Percentiles rank a stretch among this genome's conserved stretches.
These are phyloP conservation scores for Alternaria sp. DNA, from an alignment of 2,329 filamentous ascomycete genomes.

Conservation along the genomic window DNA sequence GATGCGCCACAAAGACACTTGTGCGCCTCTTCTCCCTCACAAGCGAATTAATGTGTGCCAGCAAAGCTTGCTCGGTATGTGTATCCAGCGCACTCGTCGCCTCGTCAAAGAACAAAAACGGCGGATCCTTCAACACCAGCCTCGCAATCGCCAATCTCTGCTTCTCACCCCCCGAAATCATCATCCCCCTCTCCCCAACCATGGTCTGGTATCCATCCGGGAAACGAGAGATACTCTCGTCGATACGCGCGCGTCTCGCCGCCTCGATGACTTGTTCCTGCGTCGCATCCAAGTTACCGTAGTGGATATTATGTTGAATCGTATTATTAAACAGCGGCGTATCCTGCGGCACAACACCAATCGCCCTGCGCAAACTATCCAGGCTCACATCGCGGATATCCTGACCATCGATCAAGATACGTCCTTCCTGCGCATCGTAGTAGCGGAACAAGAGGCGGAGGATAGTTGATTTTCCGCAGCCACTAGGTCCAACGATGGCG, in stretches of 20 bases:
- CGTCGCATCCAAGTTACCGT: slow-evolving; percentile 81
- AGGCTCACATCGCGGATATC: slow-evolving; percentile 85
- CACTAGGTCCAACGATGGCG: slow-evolving; percentile 91
- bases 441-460: slow-evolving; percentile 90
- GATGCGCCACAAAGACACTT: slow-evolving; percentile 93
- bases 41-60: slow-evolving; percentile 92
- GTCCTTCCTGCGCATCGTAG: slow-evolving; percentile 86
- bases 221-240: slow-evolving; percentile 75
- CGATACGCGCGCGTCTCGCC: slow-evolving; percentile 82
- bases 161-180: slow-evolving; percentile 96
- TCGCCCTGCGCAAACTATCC: slow-evolving; percentile 82
- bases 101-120: slow-evolving; percentile 92
- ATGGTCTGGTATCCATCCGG: slow-evolving; percentile 90
- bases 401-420: slow-evolving; percentile 91
- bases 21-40: slow-evolving; percentile 87
- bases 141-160: slow-evolving; percentile 86
- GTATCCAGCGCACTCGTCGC: slow-evolving; percentile 92
- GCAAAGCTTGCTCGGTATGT: slow-evolving; percentile 88
- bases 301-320: slow-evolving; percentile 93
- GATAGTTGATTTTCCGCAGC: slow-evolving; percentile 95
- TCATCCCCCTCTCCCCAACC: slow-evolving; percentile 92
- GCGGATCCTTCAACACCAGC: slow-evolving; percentile 86
- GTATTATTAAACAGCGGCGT: slow-evolving; percentile 97
- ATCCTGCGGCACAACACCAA: slow-evolving; percentile 96
- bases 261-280: slow-evolving; percentile 77